Conservation (phyloP, 2,329 filamentous ascomycete species). For the Sporothrix luriei region DNA sequence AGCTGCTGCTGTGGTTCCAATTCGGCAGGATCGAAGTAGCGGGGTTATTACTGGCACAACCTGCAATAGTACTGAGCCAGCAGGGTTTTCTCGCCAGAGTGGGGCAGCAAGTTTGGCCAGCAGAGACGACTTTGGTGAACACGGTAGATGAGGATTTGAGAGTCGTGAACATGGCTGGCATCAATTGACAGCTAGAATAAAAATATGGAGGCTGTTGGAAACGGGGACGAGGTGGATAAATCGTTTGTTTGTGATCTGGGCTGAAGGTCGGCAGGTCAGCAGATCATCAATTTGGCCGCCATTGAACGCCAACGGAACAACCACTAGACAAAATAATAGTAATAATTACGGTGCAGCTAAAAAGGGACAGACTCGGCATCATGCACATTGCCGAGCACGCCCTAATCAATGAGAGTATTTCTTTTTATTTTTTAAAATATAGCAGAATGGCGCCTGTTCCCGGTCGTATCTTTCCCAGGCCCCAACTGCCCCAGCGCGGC, state of each 20-base stretch:
- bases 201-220: background rate
- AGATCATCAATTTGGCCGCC: background rate
- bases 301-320: background rate
- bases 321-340: background rate
- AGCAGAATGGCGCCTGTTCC: constrained; percentile 29
- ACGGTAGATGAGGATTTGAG: constrained; percentile 44
- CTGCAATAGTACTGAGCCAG: constrained; percentile 27
- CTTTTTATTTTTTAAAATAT: constrained; percentile 28
- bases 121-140: constrained; percentile 36
- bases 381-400: background rate
- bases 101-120: constrained; percentile 26
- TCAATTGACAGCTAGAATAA: background rate
- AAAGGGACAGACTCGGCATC: background rate
- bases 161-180: background rate
- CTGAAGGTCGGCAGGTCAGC: background rate
- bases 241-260: background rate
- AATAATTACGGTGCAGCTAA: background rate
- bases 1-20: background rate
- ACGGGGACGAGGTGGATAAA: background rate
- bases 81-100: constrained; percentile 34
- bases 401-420: background rate
- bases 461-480: constrained; percentile 20
- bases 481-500: constrained; percentile 11
- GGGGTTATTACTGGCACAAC: constrained; percentile 30
- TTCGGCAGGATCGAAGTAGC: constrained; percentile 25